Conservation (phyloP, 2,329 filamentous ascomycete species). For the Cryphonectria parasitica region DNA sequence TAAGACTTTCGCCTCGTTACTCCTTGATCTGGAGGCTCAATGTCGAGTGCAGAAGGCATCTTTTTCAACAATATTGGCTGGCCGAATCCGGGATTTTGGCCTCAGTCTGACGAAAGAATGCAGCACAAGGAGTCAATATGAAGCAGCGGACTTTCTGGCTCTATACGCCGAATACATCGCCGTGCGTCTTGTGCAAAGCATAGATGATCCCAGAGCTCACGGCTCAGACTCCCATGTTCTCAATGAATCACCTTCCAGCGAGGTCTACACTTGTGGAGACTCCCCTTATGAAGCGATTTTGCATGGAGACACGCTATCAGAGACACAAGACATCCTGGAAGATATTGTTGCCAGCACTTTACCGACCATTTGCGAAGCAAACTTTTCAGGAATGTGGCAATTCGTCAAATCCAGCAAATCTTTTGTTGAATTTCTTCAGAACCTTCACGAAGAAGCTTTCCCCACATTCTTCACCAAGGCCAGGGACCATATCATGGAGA, state of each 20-base stretch:
- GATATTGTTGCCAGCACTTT: not conserved
- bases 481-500: not conserved
- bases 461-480: slow-evolving; percentile 1
- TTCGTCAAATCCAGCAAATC: not conserved
- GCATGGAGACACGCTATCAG: not conserved
- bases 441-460: not conserved
- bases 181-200: not conserved
- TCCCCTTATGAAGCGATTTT: not conserved
- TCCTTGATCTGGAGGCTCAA: not conserved
- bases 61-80: not conserved
- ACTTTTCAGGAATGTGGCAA: not conserved
- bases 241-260: too few species aligned
- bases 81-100: not conserved
- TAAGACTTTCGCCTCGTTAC: not conserved
- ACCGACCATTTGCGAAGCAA: not conserved
- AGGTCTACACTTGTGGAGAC: not conserved
- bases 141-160: not conserved
- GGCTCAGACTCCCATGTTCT: not conserved
- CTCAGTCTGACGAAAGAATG: not conserved
- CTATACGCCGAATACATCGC: not conserved
- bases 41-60: not conserved
- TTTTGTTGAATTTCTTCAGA: not conserved
- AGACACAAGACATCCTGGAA: not conserved
- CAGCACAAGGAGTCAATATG: not conserved
- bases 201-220: not conserved